A percentile compares a stretch with the other conserved stretches of the same genome.
Conservation (phyloP, 2,329 filamentous ascomycete genomes). For the Phaeoacremonium minimum region DNA sequence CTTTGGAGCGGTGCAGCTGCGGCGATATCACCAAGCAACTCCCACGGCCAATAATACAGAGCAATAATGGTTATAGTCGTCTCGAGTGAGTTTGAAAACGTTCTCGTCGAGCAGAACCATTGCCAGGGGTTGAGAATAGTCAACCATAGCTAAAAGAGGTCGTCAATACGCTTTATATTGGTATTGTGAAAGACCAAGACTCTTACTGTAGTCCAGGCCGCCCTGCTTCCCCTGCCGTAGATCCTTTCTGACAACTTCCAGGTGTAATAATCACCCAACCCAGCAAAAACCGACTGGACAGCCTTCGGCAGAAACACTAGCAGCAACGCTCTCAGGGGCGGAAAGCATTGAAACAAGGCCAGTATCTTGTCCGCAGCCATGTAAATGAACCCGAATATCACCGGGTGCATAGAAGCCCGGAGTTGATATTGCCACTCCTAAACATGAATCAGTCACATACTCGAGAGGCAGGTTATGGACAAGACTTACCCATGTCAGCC, state of each 20-base stretch:
- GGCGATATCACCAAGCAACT: constrained; percentile 46
- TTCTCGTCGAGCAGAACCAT: constrained; percentile 91
- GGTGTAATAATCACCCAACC: constrained; percentile 77
- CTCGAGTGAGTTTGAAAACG: constrained; percentile 91
- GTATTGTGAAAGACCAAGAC: constrained; percentile 1
- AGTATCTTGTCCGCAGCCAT: constrained; percentile 54
- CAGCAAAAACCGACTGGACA: constrained; percentile 73
- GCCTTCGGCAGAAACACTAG: constrained; percentile 70
- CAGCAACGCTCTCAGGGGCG: constrained; percentile 56
- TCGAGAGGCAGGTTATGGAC: constrained; percentile 7
- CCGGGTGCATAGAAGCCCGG: constrained; percentile 87
- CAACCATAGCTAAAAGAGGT: constrained; percentile 55
- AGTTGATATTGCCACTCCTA: constrained; percentile 92
- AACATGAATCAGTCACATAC: too few relatives aligned
- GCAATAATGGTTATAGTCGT: constrained; percentile 80
- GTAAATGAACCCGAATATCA: constrained; percentile 77
- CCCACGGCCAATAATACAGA: constrained; percentile 84
- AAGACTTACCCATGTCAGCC: constrained; percentile 81
- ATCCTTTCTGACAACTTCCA: constrained; percentile 75
- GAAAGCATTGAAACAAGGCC: constrained; percentile 46
- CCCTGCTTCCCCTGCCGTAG: constrained; percentile 62
- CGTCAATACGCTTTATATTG: constrained; percentile 3
- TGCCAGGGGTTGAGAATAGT: constrained; percentile 83
- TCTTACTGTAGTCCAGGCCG: constrained; percentile 68
- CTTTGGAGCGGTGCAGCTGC: constrained; percentile 24